These are phyloP conservation scores for Pyrenophora graminea DNA, from an alignment of 2,329 filamentous ascomycete genomes.

Conservation along the genomic window DNA sequence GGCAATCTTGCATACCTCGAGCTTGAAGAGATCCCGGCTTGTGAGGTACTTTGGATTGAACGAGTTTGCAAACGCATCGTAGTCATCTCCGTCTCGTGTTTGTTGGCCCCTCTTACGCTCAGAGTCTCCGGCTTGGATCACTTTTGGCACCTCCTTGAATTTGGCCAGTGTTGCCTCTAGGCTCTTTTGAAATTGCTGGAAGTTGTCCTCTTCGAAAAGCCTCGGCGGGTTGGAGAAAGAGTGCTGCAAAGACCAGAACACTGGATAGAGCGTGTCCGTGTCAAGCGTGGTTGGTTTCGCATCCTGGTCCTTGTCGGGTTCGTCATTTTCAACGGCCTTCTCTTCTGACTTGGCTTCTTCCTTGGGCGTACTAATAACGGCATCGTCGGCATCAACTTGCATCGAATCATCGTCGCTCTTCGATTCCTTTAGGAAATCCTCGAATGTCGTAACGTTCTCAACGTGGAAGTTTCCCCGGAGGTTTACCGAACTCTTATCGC, in stretches of 20 bases:
- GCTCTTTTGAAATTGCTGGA: slow-evolving; percentile 67
- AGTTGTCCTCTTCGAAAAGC: slow-evolving; percentile 72
- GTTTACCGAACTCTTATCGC: slow-evolving; percentile 97
- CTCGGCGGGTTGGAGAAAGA: slow-evolving; percentile 88
- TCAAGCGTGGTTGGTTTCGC: slow-evolving; percentile 58
- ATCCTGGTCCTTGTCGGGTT: slow-evolving; percentile 53
- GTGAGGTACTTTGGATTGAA: slow-evolving; percentile 99
- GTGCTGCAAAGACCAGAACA: slow-evolving; percentile 93
- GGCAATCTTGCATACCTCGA: slow-evolving; percentile 67
- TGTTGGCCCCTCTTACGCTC: slow-evolving; percentile 62
- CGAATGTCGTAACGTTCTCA: slow-evolving; percentile 89
- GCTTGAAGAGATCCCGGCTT: slow-evolving; percentile 92
- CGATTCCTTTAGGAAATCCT: slow-evolving; percentile 56
- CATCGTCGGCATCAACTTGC: slow-evolving; percentile 64
- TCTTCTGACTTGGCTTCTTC: slow-evolving; percentile 45
- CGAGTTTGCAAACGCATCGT: slow-evolving; percentile 67
- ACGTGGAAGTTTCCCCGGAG: slow-evolving; percentile 92
- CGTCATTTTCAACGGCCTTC: slow-evolving; percentile 45
- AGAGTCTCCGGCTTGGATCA: slow-evolving; percentile 70
- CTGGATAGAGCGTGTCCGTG: slow-evolving; percentile 76
- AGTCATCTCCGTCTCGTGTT: slow-evolving; percentile 65
- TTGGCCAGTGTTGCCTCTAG: slow-evolving; percentile 68
- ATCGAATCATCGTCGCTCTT: slow-evolving; percentile 58
- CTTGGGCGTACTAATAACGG: slow-evolving; percentile 28
- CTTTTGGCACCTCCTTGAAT: slow-evolving; percentile 73